These are phyloP conservation scores for Lachancea sp. DNA, from an alignment of 805 yeast genomes.

Conservation along the genomic window DNA sequence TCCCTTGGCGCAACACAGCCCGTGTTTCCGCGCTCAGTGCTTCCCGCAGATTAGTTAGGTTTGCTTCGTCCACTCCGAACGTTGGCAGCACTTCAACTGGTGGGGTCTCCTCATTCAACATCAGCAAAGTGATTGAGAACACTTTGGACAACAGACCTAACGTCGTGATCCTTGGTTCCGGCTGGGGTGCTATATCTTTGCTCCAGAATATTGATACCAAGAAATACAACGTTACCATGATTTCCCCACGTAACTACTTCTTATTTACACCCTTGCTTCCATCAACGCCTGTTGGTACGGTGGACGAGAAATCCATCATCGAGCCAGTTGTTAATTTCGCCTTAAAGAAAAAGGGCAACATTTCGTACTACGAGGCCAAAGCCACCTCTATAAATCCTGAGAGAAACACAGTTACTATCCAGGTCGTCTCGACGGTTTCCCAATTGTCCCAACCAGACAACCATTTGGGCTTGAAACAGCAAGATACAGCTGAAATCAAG, in stretches of 20 bases:
- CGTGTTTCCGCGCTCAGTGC: constrained; percentile 11
- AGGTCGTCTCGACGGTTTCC: constrained; percentile 34
- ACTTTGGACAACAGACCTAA: constrained; percentile 33
- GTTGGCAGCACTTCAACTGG: constrained; percentile 25
- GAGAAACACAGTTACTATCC: constrained; percentile 60
- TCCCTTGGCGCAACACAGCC: constrained; percentile 4
- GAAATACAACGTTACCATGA: constrained; percentile 79
- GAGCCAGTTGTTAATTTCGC: constrained; percentile 90
- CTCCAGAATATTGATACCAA: constrained; percentile 80
- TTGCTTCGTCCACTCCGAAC: constrained; percentile 10
- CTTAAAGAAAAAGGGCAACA: constrained; percentile 70
- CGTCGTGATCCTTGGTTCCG: constrained; percentile 71
- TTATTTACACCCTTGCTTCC: constrained; percentile 91
- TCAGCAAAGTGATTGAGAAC: constrained; percentile 34
- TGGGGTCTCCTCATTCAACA: constrained; percentile 35
- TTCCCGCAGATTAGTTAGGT: constrained; percentile 17
- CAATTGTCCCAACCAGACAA: constrained; percentile 30
- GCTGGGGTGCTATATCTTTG: constrained; percentile 91
- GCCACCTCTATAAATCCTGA: constrained; percentile 79
- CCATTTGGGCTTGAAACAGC: constrained; percentile 34
- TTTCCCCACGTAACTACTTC: constrained; percentile 91
- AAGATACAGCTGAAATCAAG: constrained; percentile 40
- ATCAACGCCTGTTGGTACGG: constrained; percentile 89
- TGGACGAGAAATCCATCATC: constrained; percentile 82
- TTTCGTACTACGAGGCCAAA: constrained; percentile 81